A percentile compares a stretch with the other conserved stretches of the same genome.
Conservation (phyloP, 371 early-diverging fungal genomes). For the Mucor racemosus region DNA sequence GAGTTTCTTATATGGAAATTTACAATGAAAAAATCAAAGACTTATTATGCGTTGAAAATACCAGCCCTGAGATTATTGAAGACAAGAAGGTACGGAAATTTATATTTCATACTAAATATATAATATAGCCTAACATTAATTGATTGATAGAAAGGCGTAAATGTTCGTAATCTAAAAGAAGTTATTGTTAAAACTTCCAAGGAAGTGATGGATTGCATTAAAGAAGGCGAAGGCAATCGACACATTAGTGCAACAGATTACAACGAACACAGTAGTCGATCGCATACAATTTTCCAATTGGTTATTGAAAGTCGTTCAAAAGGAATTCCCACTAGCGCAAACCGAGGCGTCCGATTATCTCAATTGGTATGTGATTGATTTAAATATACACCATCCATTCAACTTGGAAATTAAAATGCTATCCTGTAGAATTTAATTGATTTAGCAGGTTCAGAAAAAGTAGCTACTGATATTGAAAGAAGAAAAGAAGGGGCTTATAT, state of each 20-base stretch:
- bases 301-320: conserved; percentile 43
- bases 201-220: conserved; percentile 80
- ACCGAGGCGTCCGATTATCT: conserved; percentile 64
- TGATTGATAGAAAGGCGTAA: conserved; percentile 72
- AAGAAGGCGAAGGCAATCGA: conserved; percentile 79
- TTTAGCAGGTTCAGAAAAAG: conserved; percentile 95
- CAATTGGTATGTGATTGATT: conserved; percentile 49
- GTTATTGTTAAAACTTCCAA: conserved; percentile 84
- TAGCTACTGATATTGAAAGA: conserved; percentile 69
- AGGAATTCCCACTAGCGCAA: conserved; percentile 3
- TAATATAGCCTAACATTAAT: background rate
- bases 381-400: background rate
- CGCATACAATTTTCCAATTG: conserved; percentile 90
- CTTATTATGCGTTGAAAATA: conserved; percentile 70
- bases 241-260: conserved; percentile 85
- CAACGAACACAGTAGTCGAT: conserved; percentile 85
- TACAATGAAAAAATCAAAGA: conserved; percentile 95
- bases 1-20: conserved; percentile 95
- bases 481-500: conserved; percentile 91
- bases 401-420: background rate
- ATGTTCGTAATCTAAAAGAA: conserved; percentile 85
- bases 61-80: conserved; percentile 80
- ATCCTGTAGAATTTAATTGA: conserved; percentile 79
- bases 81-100: conserved; percentile 54
- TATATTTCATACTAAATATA: background rate